Percentiles rank a stretch among this genome's conserved stretches.
Evolutionary conservation across 257 asterid genomes (phyloP).

Genomic region (Ocimum tenuiflorum): DNA sequence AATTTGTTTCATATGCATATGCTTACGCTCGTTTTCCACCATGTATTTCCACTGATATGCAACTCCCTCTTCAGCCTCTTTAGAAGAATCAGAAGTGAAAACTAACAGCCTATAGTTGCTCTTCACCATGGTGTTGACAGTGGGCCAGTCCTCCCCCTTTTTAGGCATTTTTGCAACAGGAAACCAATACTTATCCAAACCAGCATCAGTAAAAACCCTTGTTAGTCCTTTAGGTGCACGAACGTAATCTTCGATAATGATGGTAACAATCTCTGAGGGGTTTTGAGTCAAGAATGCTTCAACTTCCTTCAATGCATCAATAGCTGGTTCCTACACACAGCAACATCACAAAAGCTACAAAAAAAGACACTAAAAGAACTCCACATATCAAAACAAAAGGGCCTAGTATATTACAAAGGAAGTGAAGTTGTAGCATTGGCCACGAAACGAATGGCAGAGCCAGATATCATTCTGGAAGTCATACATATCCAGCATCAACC

Average conservation of each 20-base stretch:
- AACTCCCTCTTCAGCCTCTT: slow-evolving; percentile 83
- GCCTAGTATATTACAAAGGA: slow-evolving; percentile 61
- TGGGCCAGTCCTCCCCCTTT: slow-evolving; percentile 89
- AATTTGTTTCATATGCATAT: too few species aligned
- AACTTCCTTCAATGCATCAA: slow-evolving; percentile 71
- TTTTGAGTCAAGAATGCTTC: slow-evolving; percentile 80
- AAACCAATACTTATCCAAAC: slow-evolving; percentile 82
- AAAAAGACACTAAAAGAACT: background rate
- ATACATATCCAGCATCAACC: slow-evolving; percentile 30
- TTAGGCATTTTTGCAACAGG: slow-evolving; percentile 88
- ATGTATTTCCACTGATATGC: slow-evolving; percentile 96
- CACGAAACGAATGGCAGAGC: slow-evolving; percentile 93
- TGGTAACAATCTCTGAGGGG: slow-evolving; percentile 80
- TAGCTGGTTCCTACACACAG: slow-evolving; percentile 61
- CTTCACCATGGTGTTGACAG: slow-evolving; percentile 58
- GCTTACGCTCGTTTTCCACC: slow-evolving; percentile 90
- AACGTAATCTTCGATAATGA: slow-evolving; percentile 92
- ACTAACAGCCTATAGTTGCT: slow-evolving; percentile 67
- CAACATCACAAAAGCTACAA: slow-evolving; percentile 20
- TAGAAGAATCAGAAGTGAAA: slow-evolving; percentile 91
- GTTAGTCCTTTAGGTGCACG: slow-evolving; percentile 80
- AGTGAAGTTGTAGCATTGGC: slow-evolving; percentile 94
- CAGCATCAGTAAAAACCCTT: slow-evolving; percentile 65
- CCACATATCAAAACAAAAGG: background rate
- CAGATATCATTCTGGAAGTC: slow-evolving; percentile 92